Conservation (phyloP, 176 grass and related monocot species). For the Elymus sibiricus region DNA sequence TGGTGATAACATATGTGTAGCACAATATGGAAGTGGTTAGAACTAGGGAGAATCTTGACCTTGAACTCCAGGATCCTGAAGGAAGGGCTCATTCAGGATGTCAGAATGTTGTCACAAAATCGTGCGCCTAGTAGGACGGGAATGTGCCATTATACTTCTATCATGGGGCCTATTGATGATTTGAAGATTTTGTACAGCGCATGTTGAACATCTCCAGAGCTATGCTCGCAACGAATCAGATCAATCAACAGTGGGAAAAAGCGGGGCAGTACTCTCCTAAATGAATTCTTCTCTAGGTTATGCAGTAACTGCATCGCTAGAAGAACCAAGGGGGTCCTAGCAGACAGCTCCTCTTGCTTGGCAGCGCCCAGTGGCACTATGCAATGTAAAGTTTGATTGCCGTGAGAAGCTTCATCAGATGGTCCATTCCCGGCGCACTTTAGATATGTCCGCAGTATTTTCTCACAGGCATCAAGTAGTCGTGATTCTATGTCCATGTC, state of each 20-base stretch:
- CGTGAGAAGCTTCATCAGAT: constrained; percentile 25
- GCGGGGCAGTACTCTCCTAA: constrained; percentile 55
- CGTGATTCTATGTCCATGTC: constrained; percentile 70
- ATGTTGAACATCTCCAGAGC: constrained; percentile 75
- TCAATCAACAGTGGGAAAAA: constrained; percentile 85
- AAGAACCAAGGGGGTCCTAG: constrained; percentile 65
- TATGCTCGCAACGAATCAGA: constrained; percentile 88
- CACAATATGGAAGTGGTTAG: background rate
- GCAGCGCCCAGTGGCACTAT: constrained; percentile 58
- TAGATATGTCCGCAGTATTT: constrained; percentile 75
- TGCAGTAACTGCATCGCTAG: constrained; percentile 63
- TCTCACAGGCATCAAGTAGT: constrained; percentile 55
- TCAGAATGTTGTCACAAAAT: constrained; percentile 8
- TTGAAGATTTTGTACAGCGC: constrained; percentile 69
- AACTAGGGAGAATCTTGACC: constrained; percentile 22
- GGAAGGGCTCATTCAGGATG: background rate
- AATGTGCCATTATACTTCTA: constrained; percentile 21
- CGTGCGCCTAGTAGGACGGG: background rate
- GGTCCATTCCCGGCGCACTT: constrained; percentile 48
- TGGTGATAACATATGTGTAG: background rate
- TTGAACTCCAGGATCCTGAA: background rate
- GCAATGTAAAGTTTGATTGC: constrained; percentile 37
- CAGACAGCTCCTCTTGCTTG: constrained; percentile 86
- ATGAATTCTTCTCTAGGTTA: constrained; percentile 62
- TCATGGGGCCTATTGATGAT: constrained; percentile 63